A percentile compares a stretch with the other conserved stretches of the same genome.
Evolutionary conservation across 1,284 basidiomycete genomes (phyloP).

Genomic region (Ceratobasidium sp.): DNA sequence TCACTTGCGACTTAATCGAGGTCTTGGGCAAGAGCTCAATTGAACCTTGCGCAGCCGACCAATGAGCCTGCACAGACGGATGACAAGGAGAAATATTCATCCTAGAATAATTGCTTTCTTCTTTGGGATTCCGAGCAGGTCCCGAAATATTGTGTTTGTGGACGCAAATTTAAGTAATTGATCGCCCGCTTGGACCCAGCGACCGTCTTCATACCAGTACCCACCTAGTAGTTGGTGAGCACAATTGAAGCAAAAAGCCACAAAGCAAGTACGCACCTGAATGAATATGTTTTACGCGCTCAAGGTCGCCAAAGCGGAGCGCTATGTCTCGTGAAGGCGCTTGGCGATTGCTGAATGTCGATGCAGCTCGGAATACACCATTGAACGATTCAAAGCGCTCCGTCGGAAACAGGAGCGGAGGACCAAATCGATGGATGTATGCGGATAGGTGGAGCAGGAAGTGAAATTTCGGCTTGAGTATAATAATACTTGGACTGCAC

Average conservation of each 20-base stretch:
- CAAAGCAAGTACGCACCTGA: constrained; percentile 1
- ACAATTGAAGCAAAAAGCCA: neutral
- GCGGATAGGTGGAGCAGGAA: constrained; percentile 54
- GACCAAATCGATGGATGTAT: constrained; percentile 56
- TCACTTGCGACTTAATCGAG: neutral
- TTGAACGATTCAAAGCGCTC: constrained; percentile 59
- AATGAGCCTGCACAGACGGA: neutral
- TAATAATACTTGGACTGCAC: constrained; percentile 51
- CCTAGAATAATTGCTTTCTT: neutral
- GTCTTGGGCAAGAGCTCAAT: constrained; percentile 11
- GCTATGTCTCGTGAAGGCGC: constrained; percentile 54
- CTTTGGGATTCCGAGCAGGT: neutral
- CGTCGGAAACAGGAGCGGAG: constrained; percentile 54
- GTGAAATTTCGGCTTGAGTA: constrained; percentile 57
- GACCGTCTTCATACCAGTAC: neutral
- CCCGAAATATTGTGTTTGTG: neutral
- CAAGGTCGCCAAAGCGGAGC: constrained; percentile 52
- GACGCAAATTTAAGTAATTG: neutral
- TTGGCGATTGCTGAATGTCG: constrained; percentile 49
- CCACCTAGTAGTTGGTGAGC: neutral
- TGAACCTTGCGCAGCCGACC: neutral
- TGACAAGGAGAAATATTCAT: neutral
- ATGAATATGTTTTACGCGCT: constrained; percentile 54
- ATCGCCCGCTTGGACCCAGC: constrained; percentile 9
- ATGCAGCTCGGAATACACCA: constrained; percentile 56